Conservation (phyloP, 148 eudicot species). For the Vaccinium darrowii region DNA sequence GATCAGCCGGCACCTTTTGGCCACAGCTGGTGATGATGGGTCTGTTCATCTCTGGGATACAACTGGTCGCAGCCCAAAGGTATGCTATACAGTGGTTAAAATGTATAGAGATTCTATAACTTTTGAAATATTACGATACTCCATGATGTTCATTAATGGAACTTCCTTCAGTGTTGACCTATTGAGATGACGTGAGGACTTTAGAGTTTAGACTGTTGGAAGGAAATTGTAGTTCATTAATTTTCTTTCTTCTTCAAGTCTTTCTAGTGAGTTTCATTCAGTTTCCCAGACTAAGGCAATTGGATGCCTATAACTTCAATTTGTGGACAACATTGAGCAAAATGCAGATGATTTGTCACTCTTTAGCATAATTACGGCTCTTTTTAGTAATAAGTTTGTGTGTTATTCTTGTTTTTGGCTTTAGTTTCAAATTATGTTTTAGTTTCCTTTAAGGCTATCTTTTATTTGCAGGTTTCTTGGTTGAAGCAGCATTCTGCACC, state of each 20-base stretch:
- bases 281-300: not conserved
- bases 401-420: not conserved
- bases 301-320: not conserved
- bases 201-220: not conserved
- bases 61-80: conserved; percentile 92
- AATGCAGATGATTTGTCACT: not conserved
- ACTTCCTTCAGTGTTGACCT: not conserved
- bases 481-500: conserved; percentile 98
- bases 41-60: conserved; percentile 96
- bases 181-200: not conserved
- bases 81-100: conserved; percentile 20
- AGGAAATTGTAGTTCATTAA: not conserved
- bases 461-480: conserved; percentile 77
- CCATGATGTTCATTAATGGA: not conserved
- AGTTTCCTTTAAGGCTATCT: not conserved
- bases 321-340: conserved; percentile 6
- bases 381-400: not conserved
- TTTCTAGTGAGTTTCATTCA: not conserved
- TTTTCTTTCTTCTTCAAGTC: not conserved
- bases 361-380: conserved; percentile 1
- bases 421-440: not conserved
- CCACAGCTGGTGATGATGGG: conserved; percentile 98
- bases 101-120: not conserved
- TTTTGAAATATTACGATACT: not conserved
- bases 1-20: conserved; percentile 89